Evolutionary conservation across 116 monocot genomes (phyloP), one percentile per base, ranked within the genome.

Genomic region (Iris pallida): DNA sequence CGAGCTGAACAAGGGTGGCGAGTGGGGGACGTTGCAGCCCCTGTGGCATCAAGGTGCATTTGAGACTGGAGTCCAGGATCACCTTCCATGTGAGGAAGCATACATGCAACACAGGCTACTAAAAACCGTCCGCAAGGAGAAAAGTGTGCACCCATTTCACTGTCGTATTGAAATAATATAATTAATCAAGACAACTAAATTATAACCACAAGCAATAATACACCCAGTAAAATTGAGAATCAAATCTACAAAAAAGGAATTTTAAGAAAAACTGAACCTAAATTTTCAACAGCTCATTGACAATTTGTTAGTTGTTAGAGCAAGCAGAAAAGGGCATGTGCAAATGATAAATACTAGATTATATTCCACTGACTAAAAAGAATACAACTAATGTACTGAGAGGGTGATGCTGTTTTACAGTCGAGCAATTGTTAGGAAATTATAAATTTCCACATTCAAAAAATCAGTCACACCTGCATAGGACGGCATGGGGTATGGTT

Each of bases 71-170:
- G 63, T 59, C 85, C 87, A 65, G 78, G 75, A 69, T 92, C 93
- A 78, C 79, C 79, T 85, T 96, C 96, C 53, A 80, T 63, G 20
- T 85, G 84, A 69, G 97, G 93, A 70, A 90, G 83, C 68, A 85
- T 66, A 79, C 97, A 97, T 63, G 97, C 97, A 81, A 97, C 92
- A 80, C 97, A 97, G 43, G 92, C 97, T n/a, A 93, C 97, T 59
- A 97, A 76, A 73, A 85, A 97, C 71, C 92, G 75, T 14, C 97
- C 97, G 69, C 97, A 97, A 14, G 97, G 97, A 20, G 97, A 97
- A 83, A 97, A 92, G 61, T 97, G 97, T 59, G 92, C 85, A 47
- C 97, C 97, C 97, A 97, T 97, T 85, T 97, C 92, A 90, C 97
- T 97, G 93, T 47, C 61, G 82, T 17, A 75, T 68, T 12, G 66